Base-by-base conservation (phyloP, 1,139 yeast genomes). In the Debaryomycetaceae sp. region DNA sequence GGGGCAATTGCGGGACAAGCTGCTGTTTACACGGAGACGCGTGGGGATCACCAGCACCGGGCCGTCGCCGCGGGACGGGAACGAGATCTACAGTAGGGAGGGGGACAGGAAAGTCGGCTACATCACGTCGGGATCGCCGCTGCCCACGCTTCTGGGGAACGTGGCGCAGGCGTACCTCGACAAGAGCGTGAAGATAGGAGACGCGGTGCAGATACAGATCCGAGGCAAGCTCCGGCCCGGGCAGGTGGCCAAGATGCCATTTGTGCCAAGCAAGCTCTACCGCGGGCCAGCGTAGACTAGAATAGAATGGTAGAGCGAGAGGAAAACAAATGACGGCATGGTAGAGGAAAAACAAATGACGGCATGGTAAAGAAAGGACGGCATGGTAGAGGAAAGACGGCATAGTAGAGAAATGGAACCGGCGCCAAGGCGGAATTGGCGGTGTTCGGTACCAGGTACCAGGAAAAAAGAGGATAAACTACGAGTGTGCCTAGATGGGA, bases 31-130 rank as follows among this genome's bases (percentile, higher is more conserved):
- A 16, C 65, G 65, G 30, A 73, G 82, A 41, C 76, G 98, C 49
- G 80, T 85, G 18, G 97, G 96, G 6, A 55, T 62, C 21, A 53
- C 62, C 13, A 72, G 81, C 12, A 70, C 68, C 43, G 97, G 96
- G 2, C 96, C 97, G 18, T 85, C 98, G 4, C 95, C 97, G 27
- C 76, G 98, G 55, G 77, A 78, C 18, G 86, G 85, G n/a, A 65
- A 74, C 39, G 74, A 73, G 44, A 69, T 90, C 16, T 78, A 65
- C 41, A 51, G 59, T 28, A 43, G 45, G 7, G 66, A 56, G 22
- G 66, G 66, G 10, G 64, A 61, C 28, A 61, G 65, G 32, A 56
- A 58, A 33, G 70, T 87, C 27, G 97, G 98, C 15, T 56, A 53
- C 28, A 77, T 87, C 29, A 83, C 95, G 10, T 83, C 95, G 1